Conservation (phyloP, 495 filamentous ascomycete genomes). For the Tuber borchii region DNA sequence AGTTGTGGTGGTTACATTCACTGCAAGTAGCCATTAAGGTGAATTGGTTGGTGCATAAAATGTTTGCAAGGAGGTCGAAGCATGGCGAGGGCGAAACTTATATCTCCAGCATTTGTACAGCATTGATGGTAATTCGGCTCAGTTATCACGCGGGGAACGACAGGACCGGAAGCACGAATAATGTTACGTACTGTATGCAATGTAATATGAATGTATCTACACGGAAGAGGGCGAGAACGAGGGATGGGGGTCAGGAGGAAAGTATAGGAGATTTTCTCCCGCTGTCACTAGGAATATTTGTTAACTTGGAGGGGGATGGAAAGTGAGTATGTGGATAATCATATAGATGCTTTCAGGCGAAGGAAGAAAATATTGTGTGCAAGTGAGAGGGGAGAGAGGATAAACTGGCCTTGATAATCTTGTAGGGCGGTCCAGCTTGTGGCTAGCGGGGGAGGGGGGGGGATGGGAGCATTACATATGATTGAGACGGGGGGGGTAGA, state of each 20-base stretch:
- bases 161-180: conserved; percentile 1
- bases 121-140: background rate
- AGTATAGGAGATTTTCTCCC: background rate
- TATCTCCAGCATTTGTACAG: conserved; percentile 4
- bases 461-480: background rate
- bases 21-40: conserved; percentile 4
- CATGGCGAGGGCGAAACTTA: background rate
- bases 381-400: background rate
- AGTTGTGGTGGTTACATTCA: conserved; percentile 1
- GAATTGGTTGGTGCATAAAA: background rate
- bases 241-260: background rate
- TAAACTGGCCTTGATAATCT: background rate
- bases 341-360: background rate
- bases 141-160: background rate
- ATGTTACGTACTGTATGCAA: conserved; percentile 4
- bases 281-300: background rate
- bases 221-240: background rate
- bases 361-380: background rate
- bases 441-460: background rate
- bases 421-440: background rate
- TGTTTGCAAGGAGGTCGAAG: background rate
- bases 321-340: background rate
- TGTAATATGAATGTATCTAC: conserved; percentile 1
- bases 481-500: background rate
- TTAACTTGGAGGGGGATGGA: background rate